These are phyloP conservation scores for Serendipita sp. DNA, from an alignment of 768 basidiomycete species.

Conservation along the genomic window DNA sequence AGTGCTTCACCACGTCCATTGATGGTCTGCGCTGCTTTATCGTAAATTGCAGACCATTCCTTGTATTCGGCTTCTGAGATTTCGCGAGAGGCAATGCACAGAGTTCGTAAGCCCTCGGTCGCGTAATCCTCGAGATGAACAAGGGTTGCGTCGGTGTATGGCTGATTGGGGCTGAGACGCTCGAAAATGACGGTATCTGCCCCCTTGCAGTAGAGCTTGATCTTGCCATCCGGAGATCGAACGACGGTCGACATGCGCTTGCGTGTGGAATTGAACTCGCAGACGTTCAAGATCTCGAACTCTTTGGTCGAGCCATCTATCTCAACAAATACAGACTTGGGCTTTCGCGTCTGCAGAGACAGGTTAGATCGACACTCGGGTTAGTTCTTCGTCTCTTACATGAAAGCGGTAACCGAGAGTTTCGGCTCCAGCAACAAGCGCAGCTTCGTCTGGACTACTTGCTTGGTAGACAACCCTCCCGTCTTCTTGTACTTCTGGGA, in stretches of 20 bases:
- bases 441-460: constrained; percentile 95
- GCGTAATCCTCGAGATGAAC: constrained; percentile 94
- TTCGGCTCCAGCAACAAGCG: constrained; percentile 87
- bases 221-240: constrained; percentile 69
- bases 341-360: constrained; percentile 65
- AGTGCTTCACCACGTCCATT: constrained; percentile 89
- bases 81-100: constrained; percentile 92
- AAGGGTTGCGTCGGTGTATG: constrained; percentile 72
- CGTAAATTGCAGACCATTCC: constrained; percentile 76
- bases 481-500: constrained; percentile 69
- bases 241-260: constrained; percentile 97
- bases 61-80: constrained; percentile 80
- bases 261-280: constrained; percentile 96
- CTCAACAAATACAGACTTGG: constrained; percentile 84
- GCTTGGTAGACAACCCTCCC: constrained; percentile 92
- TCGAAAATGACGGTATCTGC: constrained; percentile 97
- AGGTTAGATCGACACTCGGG: not conserved
- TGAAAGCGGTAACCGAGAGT: constrained; percentile 84
- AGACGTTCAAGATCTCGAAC: constrained; percentile 86
- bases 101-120: constrained; percentile 86
- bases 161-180: constrained; percentile 62
- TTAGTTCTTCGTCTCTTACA: constrained; percentile 33
- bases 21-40: constrained; percentile 87
- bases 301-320: constrained; percentile 56
- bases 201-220: constrained; percentile 93